These are phyloP conservation scores for Hymenochaete sp. DNA, from an alignment of 1,284 basidiomycete species.

Conservation along the genomic window DNA sequence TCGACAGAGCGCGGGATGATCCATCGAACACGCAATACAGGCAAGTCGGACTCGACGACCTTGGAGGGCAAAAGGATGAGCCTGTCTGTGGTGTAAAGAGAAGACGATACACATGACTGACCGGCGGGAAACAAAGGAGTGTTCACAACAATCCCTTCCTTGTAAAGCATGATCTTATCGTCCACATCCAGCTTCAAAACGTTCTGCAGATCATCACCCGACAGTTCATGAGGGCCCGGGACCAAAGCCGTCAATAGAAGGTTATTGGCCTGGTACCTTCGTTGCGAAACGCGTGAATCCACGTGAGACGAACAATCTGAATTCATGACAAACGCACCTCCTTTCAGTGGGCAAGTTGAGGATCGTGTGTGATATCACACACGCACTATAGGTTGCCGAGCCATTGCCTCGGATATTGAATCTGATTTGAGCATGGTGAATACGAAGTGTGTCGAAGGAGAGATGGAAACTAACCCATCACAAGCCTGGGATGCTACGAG, in stretches of 20 bases:
- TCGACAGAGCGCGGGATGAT: conserved; percentile 14
- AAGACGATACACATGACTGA: neutral
- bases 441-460: neutral
- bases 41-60: conserved; percentile 9
- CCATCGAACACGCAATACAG: conserved; percentile 9
- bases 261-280: conserved; percentile 17
- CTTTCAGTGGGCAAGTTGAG: conserved; percentile 10
- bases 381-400: conserved; percentile 8
- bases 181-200: conserved; percentile 7
- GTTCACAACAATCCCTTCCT: conserved; percentile 7
- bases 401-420: neutral
- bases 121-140: conserved; percentile 6
- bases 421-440: neutral
- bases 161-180: conserved; percentile 7
- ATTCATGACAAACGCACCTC: conserved; percentile 5
- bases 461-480: conserved; percentile 12
- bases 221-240: conserved; percentile 17
- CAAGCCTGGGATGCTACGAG: conserved; percentile 10
- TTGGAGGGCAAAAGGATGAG: neutral
- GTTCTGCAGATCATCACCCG: conserved; percentile 14
- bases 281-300: neutral
- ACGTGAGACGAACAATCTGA: neutral
- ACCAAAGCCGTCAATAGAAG: conserved; percentile 11
- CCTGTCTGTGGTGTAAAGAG: neutral
- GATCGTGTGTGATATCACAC: conserved; percentile 12